These are phyloP conservation scores for Trypanosoma scelopori DNA, from an alignment of 208 protist genomes.

Conservation along the genomic window DNA sequence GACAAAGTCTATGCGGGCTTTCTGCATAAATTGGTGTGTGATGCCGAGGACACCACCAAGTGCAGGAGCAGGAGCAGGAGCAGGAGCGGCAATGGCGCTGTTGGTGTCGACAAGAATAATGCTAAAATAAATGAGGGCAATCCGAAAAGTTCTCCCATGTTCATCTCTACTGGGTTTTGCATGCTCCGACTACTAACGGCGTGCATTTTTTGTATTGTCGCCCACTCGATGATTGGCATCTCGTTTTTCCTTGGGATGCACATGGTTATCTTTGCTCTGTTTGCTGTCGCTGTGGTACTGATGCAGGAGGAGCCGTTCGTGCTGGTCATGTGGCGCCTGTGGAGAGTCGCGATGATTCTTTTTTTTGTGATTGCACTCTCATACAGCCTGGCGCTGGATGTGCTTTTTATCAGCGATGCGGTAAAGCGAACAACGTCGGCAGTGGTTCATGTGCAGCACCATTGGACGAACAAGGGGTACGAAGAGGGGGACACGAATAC, in stretches of 20 bases:
- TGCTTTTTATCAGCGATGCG: conserved; percentile 44
- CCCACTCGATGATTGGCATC: conserved; percentile 44
- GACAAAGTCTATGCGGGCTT: conserved; percentile 40
- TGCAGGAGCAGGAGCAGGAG: background rate
- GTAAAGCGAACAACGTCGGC: conserved; percentile 50
- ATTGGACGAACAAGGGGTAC: conserved; percentile 5
- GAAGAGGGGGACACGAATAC: background rate
- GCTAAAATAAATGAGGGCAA: background rate
- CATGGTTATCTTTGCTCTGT: conserved; percentile 34
- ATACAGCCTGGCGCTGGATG: conserved; percentile 44
- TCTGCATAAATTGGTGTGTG: background rate
- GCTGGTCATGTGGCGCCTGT: conserved; percentile 40
- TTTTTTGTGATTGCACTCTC: conserved; percentile 56
- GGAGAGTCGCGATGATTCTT: conserved; percentile 33
- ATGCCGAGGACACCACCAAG: too few species aligned
- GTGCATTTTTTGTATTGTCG: conserved; percentile 27
- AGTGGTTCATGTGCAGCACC: conserved; percentile 29
- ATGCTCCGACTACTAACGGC: conserved; percentile 42
- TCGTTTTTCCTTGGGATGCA: conserved; percentile 51
- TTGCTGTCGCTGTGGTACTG: conserved; percentile 38
- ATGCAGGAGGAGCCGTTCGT: conserved; percentile 33
- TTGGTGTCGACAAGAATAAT: background rate
- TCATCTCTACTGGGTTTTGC: conserved; percentile 30
- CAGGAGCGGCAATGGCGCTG: background rate
- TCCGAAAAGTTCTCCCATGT: conserved; percentile 24